These are phyloP conservation scores for Paramarasmius palmivorus DNA, from an alignment of 1,284 basidiomycete species.

Conservation along the genomic window DNA sequence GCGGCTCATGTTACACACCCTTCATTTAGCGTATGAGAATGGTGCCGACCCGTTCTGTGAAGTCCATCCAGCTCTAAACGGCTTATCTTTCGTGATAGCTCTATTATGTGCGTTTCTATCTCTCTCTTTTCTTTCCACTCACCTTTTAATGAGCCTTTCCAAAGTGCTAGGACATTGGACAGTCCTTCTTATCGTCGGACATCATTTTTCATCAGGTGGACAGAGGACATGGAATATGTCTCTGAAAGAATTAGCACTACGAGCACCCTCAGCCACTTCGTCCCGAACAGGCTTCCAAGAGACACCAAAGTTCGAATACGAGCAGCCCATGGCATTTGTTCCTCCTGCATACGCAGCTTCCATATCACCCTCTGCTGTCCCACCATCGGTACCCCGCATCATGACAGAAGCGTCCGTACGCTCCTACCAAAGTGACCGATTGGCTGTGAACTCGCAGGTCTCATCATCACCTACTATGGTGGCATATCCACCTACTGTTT, in stretches of 20 bases:
- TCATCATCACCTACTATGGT: neutral
- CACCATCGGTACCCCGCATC: neutral
- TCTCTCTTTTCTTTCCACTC: neutral
- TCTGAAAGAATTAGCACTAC: neutral
- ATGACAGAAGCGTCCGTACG: neutral
- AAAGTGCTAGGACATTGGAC: neutral
- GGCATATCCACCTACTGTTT: neutral
- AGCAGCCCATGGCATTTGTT: neutral
- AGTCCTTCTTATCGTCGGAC: neutral
- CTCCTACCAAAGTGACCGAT: neutral
- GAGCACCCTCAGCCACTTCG: neutral
- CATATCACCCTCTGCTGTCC: neutral
- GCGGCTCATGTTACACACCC: too few species aligned
- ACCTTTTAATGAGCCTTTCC: neutral
- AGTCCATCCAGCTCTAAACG: neutral
- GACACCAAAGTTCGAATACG: conserved; percentile 4
- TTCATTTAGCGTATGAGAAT: too few species aligned
- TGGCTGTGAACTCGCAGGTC: neutral
- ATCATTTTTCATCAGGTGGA: neutral
- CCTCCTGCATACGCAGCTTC: neutral
- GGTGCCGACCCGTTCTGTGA: neutral
- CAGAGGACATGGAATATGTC: conserved; percentile 4
- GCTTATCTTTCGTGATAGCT: conserved; percentile 1
- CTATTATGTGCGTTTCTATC: neutral
- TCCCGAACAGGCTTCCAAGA: neutral